Evolutionary conservation across 305 asterid species (phyloP).

Genomic region (Solanum chacoense): DNA sequence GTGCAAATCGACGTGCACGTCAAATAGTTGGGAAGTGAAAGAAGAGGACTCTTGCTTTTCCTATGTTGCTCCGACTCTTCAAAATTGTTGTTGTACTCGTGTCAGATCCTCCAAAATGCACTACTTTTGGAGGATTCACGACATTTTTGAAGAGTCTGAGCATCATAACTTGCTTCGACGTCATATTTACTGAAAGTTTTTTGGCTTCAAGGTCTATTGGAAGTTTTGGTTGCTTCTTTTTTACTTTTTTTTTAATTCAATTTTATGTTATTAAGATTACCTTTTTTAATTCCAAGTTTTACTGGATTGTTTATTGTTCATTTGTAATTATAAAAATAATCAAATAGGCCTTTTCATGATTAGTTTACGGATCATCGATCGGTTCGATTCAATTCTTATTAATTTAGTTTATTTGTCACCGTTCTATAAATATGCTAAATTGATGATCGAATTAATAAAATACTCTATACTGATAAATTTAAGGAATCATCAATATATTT

Average conservation of each 20-base stretch:
- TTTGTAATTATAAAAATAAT: not conserved
- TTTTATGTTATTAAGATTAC: not conserved
- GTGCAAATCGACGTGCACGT: constrained; percentile 73
- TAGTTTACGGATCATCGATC: not conserved
- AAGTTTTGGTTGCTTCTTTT: not conserved
- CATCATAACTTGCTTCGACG: not conserved
- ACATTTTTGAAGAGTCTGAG: not conserved
- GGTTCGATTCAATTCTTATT: fast-evolving
- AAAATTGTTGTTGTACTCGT: not conserved
- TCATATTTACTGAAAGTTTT: not conserved
- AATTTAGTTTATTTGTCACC: not conserved
- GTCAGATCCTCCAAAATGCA: not conserved
- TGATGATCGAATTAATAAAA: not conserved
- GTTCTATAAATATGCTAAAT: not conserved
- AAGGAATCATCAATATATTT: not conserved
- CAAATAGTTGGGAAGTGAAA: constrained; percentile 39
- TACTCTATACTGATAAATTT: not conserved
- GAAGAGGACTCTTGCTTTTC: not conserved
- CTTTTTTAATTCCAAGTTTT: not conserved
- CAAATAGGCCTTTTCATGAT: not conserved
- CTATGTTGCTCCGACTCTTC: not conserved
- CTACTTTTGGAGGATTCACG: not conserved
- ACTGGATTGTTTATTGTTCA: not conserved
- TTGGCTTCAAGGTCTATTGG: not conserved
- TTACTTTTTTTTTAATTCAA: not conserved